Evolutionary conservation across 768 basidiomycete species (phyloP), one percentile per base, ranked within the genome.

Genomic region (Tricholoma flavovirens): DNA sequence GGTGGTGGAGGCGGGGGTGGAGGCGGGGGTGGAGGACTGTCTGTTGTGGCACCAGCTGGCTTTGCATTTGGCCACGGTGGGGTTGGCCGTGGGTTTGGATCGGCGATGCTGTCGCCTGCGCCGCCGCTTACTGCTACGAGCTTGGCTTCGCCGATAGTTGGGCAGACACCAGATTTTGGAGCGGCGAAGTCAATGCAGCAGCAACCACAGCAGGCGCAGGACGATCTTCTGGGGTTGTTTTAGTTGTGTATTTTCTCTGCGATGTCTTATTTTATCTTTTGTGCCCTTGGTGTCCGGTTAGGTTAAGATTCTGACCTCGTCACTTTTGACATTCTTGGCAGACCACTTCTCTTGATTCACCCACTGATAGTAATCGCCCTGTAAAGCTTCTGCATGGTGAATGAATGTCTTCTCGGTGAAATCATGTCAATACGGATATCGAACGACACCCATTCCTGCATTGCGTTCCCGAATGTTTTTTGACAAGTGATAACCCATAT

Each of bases 221-320:
- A 80, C 8, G 80, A 82, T 64, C 67, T 82, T 59, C 72, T 82
- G 43, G 79, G 80, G 1, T 68, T 81, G 66, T 81, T 81, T 62
- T 81, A 75, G 72, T 21, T 33, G n/a, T 54, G 24, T 58, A 48
- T 32, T 49, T 52, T 19, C 51, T 29, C 53, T 45, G 6, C 35
- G 51, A 49, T 30, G 10, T 43, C 51, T 40, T 5, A 22, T 55
- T 49, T 48, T 53, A n/a, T 42, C 52, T 45, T 49, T 36, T n/a
- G n/a, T n/a, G n/a, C 10, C 12, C 17, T 35, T 45, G 43, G 1
- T 7, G 22, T 45, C 4, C 5, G 7, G 11, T 45, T 24, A 45
- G 21, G 24, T 11, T 45, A 14, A 36, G 14, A 6, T 40, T 40
- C 38, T 17, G n/a, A 19, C 17, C 17, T 38, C 5, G 5, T 26